These are phyloP conservation scores for Hypoxylon subgilvum DNA, from an alignment of 495 filamentous ascomycete genomes.

Conservation along the genomic window DNA sequence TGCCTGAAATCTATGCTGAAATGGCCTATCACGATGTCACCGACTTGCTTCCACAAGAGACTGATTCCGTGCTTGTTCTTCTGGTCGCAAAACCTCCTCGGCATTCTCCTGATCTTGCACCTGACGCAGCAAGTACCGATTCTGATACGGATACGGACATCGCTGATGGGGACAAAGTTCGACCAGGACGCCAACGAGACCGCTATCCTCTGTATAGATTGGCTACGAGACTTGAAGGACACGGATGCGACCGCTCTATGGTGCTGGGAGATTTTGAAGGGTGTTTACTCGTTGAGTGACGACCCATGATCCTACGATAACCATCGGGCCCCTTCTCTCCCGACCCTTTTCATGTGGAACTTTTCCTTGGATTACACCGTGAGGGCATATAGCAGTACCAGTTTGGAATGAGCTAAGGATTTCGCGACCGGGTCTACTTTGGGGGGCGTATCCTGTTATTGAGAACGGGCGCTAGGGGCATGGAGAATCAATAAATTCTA, in stretches of 20 bases:
- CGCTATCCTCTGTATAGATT: slow-evolving; percentile 58
- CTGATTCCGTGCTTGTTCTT: slow-evolving; percentile 63
- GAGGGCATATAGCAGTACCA: slow-evolving; percentile 8
- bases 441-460: slow-evolving; percentile 17
- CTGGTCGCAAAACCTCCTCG: slow-evolving; percentile 64
- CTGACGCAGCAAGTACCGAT: slow-evolving; percentile 56
- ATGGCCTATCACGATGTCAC: slow-evolving; percentile 65
- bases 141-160: slow-evolving; percentile 50
- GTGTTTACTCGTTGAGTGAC: slow-evolving; percentile 51
- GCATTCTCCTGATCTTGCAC: slow-evolving; percentile 61
- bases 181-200: slow-evolving; percentile 56
- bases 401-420: slow-evolving; percentile 20
- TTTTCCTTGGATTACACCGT: slow-evolving; percentile 10
- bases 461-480: slow-evolving; percentile 31
- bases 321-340: not conserved
- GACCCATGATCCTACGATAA: slow-evolving; percentile 23
- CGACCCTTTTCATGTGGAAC: not conserved
- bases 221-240: slow-evolving; percentile 59
- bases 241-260: slow-evolving; percentile 56
- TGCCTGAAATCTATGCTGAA: slow-evolving; percentile 59
- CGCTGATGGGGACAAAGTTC: slow-evolving; percentile 52
- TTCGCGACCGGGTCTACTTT: not conserved
- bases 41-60: slow-evolving; percentile 60
- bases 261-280: slow-evolving; percentile 59
- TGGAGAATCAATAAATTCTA: slow-evolving; percentile 7